These are phyloP conservation scores for Penicillium sp. DNA, from an alignment of 2,329 filamentous ascomycete species.

Conservation along the genomic window DNA sequence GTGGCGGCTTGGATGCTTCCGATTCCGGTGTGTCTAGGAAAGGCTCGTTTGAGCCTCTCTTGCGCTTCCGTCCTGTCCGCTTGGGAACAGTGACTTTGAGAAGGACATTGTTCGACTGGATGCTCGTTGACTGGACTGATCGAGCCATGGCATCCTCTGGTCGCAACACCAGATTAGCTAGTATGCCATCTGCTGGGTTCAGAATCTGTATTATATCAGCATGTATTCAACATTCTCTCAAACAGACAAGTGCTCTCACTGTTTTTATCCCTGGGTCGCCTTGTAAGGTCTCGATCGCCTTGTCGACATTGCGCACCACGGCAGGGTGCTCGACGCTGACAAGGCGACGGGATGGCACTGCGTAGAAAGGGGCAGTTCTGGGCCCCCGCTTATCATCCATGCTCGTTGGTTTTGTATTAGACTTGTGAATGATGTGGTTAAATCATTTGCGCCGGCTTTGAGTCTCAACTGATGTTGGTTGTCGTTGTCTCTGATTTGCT, in stretches of 20 bases:
- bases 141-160: constrained; percentile 71
- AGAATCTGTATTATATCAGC: constrained; percentile 35
- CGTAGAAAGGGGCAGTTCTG: constrained; percentile 41
- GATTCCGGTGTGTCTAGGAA: constrained; percentile 45
- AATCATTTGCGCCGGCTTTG: background rate
- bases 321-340: constrained; percentile 60
- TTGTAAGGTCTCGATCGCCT: constrained; percentile 55
- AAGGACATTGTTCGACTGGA: constrained; percentile 70
- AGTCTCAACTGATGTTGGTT: background rate
- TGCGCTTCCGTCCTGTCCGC: constrained; percentile 75
- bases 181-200: constrained; percentile 40
- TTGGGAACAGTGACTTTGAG: constrained; percentile 80
- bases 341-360: constrained; percentile 46
- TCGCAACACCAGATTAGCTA: constrained; percentile 63
- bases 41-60: constrained; percentile 62
- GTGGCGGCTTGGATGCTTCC: constrained; percentile 12
- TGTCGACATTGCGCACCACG: constrained; percentile 56
- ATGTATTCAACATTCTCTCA: background rate
- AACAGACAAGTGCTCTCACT: constrained; percentile 28
- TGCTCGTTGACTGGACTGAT: constrained; percentile 67
- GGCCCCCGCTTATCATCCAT: constrained; percentile 20
- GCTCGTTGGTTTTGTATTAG: background rate
- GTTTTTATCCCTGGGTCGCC: constrained; percentile 48
- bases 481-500: background rate
- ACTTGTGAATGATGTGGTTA: background rate